Evolutionary conservation across 169 alveolate species (phyloP).

Genomic region (Perkinsus marinus): DNA sequence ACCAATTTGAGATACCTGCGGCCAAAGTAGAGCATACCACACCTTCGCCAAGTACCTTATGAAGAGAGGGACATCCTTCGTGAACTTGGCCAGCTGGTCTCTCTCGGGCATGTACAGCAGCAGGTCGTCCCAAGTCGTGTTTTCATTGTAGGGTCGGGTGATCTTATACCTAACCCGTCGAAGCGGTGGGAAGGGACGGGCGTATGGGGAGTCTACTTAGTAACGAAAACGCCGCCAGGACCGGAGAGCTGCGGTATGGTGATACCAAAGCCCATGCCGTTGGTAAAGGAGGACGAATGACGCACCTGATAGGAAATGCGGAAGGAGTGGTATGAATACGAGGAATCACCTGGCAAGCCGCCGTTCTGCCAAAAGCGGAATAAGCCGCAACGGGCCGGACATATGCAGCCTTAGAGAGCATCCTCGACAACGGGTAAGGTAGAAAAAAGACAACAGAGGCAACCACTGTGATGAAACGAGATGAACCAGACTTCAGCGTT

Average conservation of each 20-base stretch:
- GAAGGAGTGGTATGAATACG: neutral
- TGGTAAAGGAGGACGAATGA: neutral
- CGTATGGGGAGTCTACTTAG: neutral
- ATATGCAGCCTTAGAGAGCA: neutral
- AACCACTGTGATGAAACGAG: neutral
- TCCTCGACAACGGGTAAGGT: neutral
- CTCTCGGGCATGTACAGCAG: neutral
- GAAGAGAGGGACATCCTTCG: neutral
- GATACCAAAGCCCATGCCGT: neutral
- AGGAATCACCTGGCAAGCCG: neutral
- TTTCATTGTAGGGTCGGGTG: neutral
- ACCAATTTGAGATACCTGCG: neutral
- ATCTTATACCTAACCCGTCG: neutral
- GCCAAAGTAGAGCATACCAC: neutral
- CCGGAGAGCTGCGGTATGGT: neutral
- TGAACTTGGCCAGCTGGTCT: conserved; percentile 1
- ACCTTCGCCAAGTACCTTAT: neutral
- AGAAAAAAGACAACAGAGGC: neutral
- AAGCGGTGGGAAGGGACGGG: neutral
- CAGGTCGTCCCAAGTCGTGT: neutral
- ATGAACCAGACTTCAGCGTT: neutral
- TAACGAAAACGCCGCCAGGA: conserved; percentile 1
- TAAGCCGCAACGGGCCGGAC: neutral
- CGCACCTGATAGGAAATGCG: neutral
- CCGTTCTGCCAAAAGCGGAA: neutral